Percentiles rank a stretch among this genome's conserved stretches.
Evolutionary conservation across 169 alveolate species (phyloP).

Genomic region (Cryptosporidium bovis): DNA sequence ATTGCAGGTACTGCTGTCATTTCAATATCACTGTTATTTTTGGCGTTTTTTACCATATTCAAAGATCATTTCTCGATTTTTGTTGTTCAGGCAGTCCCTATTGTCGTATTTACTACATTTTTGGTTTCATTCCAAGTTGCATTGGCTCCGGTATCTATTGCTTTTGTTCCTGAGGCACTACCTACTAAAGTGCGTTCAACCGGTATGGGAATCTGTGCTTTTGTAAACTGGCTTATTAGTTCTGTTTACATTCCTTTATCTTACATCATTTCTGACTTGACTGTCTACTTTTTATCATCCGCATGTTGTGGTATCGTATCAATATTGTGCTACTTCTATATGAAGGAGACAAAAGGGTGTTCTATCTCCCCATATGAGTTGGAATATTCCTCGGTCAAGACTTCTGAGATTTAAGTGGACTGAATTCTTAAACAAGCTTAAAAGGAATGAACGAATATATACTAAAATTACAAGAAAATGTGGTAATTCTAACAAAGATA

Average conservation of each 20-base stretch:
- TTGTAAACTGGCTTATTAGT: constrained; percentile 43
- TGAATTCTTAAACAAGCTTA: no score
- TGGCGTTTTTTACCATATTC: constrained; percentile 37
- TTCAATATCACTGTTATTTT: constrained; percentile 16
- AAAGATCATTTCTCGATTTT: constrained; percentile 1
- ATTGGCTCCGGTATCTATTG: constrained; percentile 36
- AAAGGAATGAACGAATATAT: no score
- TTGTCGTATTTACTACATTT: constrained; percentile 29
- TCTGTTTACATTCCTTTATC: constrained; percentile 45
- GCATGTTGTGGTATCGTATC: constrained; percentile 15
- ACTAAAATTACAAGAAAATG: no score
- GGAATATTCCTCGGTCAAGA: neutral
- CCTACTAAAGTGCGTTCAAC: constrained; percentile 63
- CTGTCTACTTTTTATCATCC: constrained; percentile 24
- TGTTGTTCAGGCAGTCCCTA: constrained; percentile 16
- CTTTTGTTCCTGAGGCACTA: constrained; percentile 58
- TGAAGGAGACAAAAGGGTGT: constrained; percentile 71
- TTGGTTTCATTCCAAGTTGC: constrained; percentile 55
- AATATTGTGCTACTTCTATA: constrained; percentile 28
- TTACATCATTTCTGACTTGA: constrained; percentile 58
- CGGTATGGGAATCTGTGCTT: constrained; percentile 55
- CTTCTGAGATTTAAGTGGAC: no score
- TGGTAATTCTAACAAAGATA: no score
- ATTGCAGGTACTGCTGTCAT: constrained; percentile 38
- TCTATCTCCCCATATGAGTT: constrained; percentile 36